phyloP scores from a whole-genome alignment of 768 basidiomycete genomes.

The Naganishia kalamii region DNA sequence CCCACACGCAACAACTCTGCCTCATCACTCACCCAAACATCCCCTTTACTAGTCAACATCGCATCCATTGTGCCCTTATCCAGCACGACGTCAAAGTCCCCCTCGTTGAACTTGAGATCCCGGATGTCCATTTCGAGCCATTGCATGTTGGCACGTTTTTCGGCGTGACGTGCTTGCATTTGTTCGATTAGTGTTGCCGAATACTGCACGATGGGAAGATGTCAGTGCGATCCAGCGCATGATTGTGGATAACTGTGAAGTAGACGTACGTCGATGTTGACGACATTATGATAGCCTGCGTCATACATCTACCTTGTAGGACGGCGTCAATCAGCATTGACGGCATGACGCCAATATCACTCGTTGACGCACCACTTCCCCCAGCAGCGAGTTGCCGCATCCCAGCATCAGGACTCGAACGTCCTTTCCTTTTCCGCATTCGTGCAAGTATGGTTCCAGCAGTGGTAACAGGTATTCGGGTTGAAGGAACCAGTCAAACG shows the following conservation, averaged over 20 bases:
- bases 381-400: slow-evolving; percentile 42
- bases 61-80: slow-evolving; percentile 48
- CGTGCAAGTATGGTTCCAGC: slow-evolving; percentile 29
- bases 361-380: slow-evolving; percentile 34
- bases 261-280: slow-evolving; percentile 46
- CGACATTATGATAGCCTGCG: slow-evolving; percentile 44
- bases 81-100: slow-evolving; percentile 44
- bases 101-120: slow-evolving; percentile 40
- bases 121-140: slow-evolving; percentile 48
- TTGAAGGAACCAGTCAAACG: slow-evolving; percentile 47
- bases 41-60: slow-evolving; percentile 46
- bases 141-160: slow-evolving; percentile 36
- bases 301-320: slow-evolving; percentile 41
- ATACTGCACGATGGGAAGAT: slow-evolving; percentile 27
- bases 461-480: slow-evolving; percentile 39
- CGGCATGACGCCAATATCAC: neutral
- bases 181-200: slow-evolving; percentile 43
- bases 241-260: no score
- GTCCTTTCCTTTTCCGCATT: slow-evolving; percentile 29
- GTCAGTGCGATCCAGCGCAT: neutral
- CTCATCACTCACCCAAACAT: slow-evolving; percentile 43
- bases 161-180: slow-evolving; percentile 40
- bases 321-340: neutral
- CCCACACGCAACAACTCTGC: neutral
- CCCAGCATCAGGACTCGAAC: slow-evolving; percentile 42